phyloP scores from a whole-genome alignment of 2,329 filamentous ascomycete genomes.

The Claviceps purpurea region DNA sequence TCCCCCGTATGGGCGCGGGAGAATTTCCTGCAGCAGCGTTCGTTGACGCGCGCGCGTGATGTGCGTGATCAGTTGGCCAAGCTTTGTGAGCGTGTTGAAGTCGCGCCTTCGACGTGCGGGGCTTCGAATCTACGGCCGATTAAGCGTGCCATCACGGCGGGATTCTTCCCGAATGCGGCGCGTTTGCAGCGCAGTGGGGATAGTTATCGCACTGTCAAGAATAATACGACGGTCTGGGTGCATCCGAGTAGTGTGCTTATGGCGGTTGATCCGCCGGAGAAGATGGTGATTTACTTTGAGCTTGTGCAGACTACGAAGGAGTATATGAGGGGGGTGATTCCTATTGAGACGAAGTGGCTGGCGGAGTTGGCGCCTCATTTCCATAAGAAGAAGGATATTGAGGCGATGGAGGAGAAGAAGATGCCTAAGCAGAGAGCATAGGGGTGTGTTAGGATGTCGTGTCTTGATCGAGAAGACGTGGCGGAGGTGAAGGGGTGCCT shows the following conservation, averaged over 20 bases:
- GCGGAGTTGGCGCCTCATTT: slow-evolving; percentile 87
- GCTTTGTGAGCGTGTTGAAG: slow-evolving; percentile 86
- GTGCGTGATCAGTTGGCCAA: slow-evolving; percentile 86
- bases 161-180: slow-evolving; percentile 90
- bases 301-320: slow-evolving; percentile 75
- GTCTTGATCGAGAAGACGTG: too few relatives aligned
- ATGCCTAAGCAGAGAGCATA: slow-evolving; percentile 24
- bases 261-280: slow-evolving; percentile 59
- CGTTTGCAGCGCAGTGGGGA: slow-evolving; percentile 72
- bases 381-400: slow-evolving; percentile 82
- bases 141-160: slow-evolving; percentile 75
- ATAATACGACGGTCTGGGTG: slow-evolving; percentile 76
- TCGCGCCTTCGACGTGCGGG: slow-evolving; percentile 56
- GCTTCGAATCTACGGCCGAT: slow-evolving; percentile 60
- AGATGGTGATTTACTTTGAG: slow-evolving; percentile 81
- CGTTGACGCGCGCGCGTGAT: slow-evolving; percentile 77
- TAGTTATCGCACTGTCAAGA: slow-evolving; percentile 85
- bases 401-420: slow-evolving; percentile 66
- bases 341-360: slow-evolving; percentile 73
- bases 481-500: too few relatives aligned
- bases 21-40: slow-evolving; percentile 86
- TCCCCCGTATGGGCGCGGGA: slow-evolving; percentile 77
- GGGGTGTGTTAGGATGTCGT: background rate
- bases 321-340: slow-evolving; percentile 82
- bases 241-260: slow-evolving; percentile 78